Evolutionary conservation across 805 yeast species (phyloP).

Genomic region (Metschnikowia peoriensis): DNA sequence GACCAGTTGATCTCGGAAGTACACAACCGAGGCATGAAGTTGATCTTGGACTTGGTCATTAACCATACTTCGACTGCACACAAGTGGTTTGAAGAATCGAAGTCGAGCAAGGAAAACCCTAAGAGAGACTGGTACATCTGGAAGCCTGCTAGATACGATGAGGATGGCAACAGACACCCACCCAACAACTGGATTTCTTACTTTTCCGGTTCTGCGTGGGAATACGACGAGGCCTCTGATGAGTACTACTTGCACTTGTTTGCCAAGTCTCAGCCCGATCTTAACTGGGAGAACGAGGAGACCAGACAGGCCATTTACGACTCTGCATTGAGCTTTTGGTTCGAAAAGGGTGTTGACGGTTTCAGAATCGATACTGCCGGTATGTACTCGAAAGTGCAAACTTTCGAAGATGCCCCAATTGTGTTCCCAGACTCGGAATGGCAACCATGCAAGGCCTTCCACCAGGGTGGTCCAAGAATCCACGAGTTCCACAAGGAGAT

Average conservation of each 20-base stretch:
- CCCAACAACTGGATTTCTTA: slow-evolving; percentile 57
- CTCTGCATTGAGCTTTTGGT: slow-evolving; percentile 52
- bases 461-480: slow-evolving; percentile 51
- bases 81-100: slow-evolving; percentile 56
- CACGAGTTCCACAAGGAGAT: slow-evolving; percentile 50
- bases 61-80: slow-evolving; percentile 59
- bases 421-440: slow-evolving; percentile 36
- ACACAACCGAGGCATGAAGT: slow-evolving; percentile 50
- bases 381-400: slow-evolving; percentile 47
- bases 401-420: slow-evolving; percentile 50
- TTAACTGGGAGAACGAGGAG: slow-evolving; percentile 57
- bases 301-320: slow-evolving; percentile 42
- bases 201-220: slow-evolving; percentile 59
- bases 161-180: slow-evolving; percentile 49
- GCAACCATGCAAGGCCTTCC: slow-evolving; percentile 37
- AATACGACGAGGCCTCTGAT: slow-evolving; percentile 50
- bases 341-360: slow-evolving; percentile 55
- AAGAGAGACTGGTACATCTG: slow-evolving; percentile 64
- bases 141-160: slow-evolving; percentile 49
- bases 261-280: slow-evolving; percentile 56
- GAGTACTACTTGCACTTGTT: slow-evolving; percentile 57
- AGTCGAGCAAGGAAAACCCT: slow-evolving; percentile 48
- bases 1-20: slow-evolving; percentile 45
- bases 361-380: slow-evolving; percentile 59
- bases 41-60: slow-evolving; percentile 55